Evolutionary conservation across 768 basidiomycete species (phyloP), one percentile per base, ranked within the genome.

Genomic region (Lenzites betulinus): DNA sequence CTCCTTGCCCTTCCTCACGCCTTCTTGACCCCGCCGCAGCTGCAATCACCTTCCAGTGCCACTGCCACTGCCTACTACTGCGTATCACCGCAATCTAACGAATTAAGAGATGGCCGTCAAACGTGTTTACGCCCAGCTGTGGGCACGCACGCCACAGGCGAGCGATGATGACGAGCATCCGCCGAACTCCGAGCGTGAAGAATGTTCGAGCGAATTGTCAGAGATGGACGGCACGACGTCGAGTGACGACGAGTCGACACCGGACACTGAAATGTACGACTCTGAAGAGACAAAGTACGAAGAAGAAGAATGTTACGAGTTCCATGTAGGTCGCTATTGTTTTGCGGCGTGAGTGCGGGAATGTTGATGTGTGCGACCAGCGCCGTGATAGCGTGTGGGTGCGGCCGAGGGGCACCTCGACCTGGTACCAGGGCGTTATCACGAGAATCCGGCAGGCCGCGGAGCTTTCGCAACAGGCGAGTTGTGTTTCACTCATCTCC

Each of bases 371-470:
- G 22, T 33, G 39, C 41, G 25, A 16, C 1, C 25, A 64, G 63
- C 33, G 36, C 23, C 41, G 51, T n/a, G 58, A 64, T 20, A 38
- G 26, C 39, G 63, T 64, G 3, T 59, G 58, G 54, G 63, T 64
- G 28, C 56, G 48, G 26, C 63, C 63, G 26, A 55, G 23, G 25
- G 54, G 58, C 5, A 51, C 58, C 25, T 50, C 25, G 12, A 38
- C 55, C 12, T 64, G 63, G 63, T 64, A 59, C 23, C 53, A 50
- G 9, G 63, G 63, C 13, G 25, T 35, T 5, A 51, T 64, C 22
- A 52, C 35, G 22, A 59, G 49, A 33, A 48, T 64, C 12, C 36
- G 20, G 23, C 48, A 64, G 23, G 44, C 49, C 13, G 51, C 58
- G 22, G 39, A 36, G n/a, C 30, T 11, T 33, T 20, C 44, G 16